Conservation (phyloP, 306 rosid genomes). For the Acmispon strigosus region DNA sequence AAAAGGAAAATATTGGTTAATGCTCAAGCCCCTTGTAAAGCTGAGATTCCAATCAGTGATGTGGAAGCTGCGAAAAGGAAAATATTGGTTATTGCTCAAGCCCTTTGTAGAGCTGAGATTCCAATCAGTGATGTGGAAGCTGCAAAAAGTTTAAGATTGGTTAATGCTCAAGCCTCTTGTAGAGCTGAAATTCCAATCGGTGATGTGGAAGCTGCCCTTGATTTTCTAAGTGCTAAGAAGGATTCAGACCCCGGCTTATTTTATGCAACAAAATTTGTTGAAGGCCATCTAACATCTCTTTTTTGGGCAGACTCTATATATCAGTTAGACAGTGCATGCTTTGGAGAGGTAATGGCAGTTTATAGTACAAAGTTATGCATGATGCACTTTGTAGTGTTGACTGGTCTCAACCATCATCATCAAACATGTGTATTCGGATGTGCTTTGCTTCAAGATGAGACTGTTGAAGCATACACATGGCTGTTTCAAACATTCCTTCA, state of each 20-base stretch:
- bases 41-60: background rate
- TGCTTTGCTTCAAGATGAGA: conserved; percentile 4
- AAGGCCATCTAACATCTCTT: background rate
- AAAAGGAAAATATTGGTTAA: background rate
- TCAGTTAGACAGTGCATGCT: conserved; percentile 5
- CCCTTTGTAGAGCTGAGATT: background rate
- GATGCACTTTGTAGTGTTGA: conserved; percentile 9
- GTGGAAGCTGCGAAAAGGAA: background rate
- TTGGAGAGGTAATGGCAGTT: conserved; percentile 8
- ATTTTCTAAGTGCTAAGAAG: background rate
- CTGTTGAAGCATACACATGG: conserved; percentile 11
- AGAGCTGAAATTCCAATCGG: background rate
- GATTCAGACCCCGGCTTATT: background rate
- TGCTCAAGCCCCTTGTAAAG: background rate
- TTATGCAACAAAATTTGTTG: background rate
- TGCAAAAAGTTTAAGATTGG: background rate
- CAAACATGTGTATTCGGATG: conserved; percentile 16
- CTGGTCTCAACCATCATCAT: conserved; percentile 14
- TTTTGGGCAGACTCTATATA: background rate
- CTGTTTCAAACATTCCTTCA: conserved; percentile 8
- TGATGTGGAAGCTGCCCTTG: background rate
- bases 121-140: background rate
- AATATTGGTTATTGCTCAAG: background rate
- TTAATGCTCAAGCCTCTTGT: background rate
- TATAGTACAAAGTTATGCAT: background rate